A percentile compares a stretch with the other conserved stretches of the same genome.
phyloP scores from a whole-genome alignment of 257 asterid species.

The Solanum bukasovii region DNA sequence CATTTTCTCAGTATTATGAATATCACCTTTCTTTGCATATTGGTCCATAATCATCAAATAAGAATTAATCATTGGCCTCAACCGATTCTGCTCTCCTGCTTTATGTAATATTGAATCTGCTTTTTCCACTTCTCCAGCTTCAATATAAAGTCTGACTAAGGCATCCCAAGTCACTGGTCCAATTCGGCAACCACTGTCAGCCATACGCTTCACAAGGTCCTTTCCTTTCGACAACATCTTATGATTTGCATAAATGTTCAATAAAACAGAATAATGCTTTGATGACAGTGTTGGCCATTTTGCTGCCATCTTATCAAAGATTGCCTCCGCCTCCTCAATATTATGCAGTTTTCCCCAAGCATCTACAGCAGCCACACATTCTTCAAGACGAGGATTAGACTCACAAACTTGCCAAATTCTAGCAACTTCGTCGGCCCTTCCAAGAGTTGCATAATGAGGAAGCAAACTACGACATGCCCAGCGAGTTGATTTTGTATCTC shows the following conservation, averaged over 20 bases:
- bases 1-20: constrained; percentile 60
- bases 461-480: constrained; percentile 31
- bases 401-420: constrained; percentile 64
- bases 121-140: constrained; percentile 61
- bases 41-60: constrained; percentile 38
- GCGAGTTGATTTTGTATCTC: constrained; percentile 25
- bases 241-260: constrained; percentile 49
- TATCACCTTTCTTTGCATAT: constrained; percentile 51
- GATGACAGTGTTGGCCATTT: constrained; percentile 17
- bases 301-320: constrained; percentile 28
- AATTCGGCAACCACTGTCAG: constrained; percentile 26
- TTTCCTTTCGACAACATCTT: constrained; percentile 55
- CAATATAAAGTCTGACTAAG: constrained; percentile 50
- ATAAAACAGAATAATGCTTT: constrained; percentile 26
- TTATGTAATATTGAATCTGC: constrained; percentile 46
- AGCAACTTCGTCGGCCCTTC: constrained; percentile 46
- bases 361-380: constrained; percentile 42
- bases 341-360: constrained; percentile 65
- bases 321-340: constrained; percentile 61
- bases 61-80: constrained; percentile 35
- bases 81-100: constrained; percentile 27
- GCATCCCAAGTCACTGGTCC: constrained; percentile 74
- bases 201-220: constrained; percentile 67
- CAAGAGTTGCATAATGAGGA: constrained; percentile 65
- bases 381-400: constrained; percentile 27